A percentile compares a stretch with the other conserved stretches of the same genome.
Conservation (phyloP, 352 stramenopile species). For the Phytophthora pistaciae region DNA sequence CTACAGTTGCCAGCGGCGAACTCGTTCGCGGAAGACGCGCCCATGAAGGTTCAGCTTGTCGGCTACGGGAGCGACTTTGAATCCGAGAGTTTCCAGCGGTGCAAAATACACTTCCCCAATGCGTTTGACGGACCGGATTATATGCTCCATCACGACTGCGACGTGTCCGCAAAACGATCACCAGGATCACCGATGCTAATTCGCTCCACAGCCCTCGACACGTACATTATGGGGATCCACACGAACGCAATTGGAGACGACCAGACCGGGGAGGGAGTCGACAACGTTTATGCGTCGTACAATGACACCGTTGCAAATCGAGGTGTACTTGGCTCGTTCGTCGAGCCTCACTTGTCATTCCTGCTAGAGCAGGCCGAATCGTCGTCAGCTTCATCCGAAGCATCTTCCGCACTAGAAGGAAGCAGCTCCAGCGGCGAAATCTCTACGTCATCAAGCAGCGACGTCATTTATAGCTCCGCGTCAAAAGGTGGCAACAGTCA, state of each 20-base stretch:
- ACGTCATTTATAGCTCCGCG: conserved; percentile 1
- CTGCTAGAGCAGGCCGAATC: conserved; percentile 23
- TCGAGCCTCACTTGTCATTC: conserved; percentile 55
- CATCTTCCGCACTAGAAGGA: conserved; percentile 2
- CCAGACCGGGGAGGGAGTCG: conserved; percentile 4
- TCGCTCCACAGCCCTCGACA: conserved; percentile 59
- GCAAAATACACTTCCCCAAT: conserved; percentile 55
- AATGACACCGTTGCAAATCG: conserved; percentile 52
- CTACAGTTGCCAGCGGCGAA: conserved; percentile 45
- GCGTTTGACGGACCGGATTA: conserved; percentile 54
- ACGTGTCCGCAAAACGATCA: conserved; percentile 55
- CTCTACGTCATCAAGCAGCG: conserved; percentile 15
- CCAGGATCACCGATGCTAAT: conserved; percentile 68
- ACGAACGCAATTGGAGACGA: conserved; percentile 50
- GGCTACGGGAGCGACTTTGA: conserved; percentile 42
- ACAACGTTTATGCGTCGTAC: conserved; percentile 29
- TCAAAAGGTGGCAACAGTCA: conserved; percentile 13
- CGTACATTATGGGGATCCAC: conserved; percentile 74
- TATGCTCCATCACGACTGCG: conserved; percentile 70
- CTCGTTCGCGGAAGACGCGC: conserved; percentile 37
- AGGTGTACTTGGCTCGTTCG: conserved; percentile 59
- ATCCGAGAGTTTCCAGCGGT: conserved; percentile 51
- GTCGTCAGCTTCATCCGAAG: conserved; percentile 7
- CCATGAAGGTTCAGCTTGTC: conserved; percentile 66
- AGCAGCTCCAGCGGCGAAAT: neutral